These are phyloP conservation scores for Moesziomyces sp. DNA, from an alignment of 1,284 basidiomycete genomes.

Conservation along the genomic window DNA sequence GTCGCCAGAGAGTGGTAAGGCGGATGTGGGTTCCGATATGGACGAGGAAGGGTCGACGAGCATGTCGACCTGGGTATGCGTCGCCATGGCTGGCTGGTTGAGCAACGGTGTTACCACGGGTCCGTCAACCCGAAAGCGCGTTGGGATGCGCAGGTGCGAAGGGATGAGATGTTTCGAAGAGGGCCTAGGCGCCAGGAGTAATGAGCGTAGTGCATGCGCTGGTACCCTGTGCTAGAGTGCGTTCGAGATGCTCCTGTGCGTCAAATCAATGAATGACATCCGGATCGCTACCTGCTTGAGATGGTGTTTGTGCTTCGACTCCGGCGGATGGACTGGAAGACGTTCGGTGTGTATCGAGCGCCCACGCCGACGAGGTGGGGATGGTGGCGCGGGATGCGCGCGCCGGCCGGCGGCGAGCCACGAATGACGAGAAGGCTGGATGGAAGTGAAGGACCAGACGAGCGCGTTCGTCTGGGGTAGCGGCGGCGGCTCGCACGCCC, in stretches of 20 bases:
- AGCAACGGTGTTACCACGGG: slow-evolving; percentile 34
- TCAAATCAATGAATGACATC: background rate
- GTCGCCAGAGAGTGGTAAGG: background rate
- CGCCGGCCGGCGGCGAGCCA: slow-evolving; percentile 15
- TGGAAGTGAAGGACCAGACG: slow-evolving; percentile 2
- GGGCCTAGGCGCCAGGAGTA: background rate
- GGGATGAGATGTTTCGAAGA: background rate
- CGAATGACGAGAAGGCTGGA: slow-evolving; percentile 1
- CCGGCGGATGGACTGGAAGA: background rate
- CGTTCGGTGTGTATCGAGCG: too few species aligned
- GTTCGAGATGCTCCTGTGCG: background rate
- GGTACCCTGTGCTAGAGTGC: background rate
- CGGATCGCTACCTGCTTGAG: background rate
- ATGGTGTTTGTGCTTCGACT: background rate
- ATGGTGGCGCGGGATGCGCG: slow-evolving; percentile 1
- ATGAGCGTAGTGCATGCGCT: slow-evolving; percentile 2
- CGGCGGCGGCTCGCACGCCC: background rate
- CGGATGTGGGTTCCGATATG: background rate
- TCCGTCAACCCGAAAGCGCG: slow-evolving; percentile 25
- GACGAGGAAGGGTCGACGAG: slow-evolving; percentile 13
- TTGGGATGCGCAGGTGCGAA: slow-evolving; percentile 2
- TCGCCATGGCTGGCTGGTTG: slow-evolving; percentile 13
- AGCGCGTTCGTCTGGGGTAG: background rate
- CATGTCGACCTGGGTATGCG: slow-evolving; percentile 9
- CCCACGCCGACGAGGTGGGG: too few species aligned